Base-by-base conservation (phyloP, 2,329 filamentous ascomycete genomes). In the Hymenoscyphus repandus region DNA sequence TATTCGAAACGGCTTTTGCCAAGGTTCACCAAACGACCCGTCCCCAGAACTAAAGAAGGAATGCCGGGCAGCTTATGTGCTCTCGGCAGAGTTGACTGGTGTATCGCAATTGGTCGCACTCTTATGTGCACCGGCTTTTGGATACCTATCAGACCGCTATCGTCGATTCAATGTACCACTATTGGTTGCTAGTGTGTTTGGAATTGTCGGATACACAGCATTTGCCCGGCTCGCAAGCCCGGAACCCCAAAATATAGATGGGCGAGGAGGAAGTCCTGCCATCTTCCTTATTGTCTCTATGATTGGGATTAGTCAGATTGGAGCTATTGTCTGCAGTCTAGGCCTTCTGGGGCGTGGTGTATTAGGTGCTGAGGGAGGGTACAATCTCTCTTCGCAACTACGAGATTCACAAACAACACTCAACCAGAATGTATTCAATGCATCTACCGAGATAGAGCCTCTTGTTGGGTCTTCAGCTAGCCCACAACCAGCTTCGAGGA, bases 241-340 rank as follows among this genome's bases (percentile, higher is more conserved):
- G 0, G 88, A 96, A 62, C 82, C 83, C 49, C 80, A 77, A 51
- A 65, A 85, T 51, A 71, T 78, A 0, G 73, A 82, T 30, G 83
- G 83, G 3, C 75, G 85, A 22, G 82, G 87, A 32, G 88, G 88
- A 15, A 81, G 76, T 32, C 77, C 80, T 0, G 74, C 71, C 10
- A 82, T 96, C 13, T 90, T 95, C 64, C 57, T 91, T 11, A 79
- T 92, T 13, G 89, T 90, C 38, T 80, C 85, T 0, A 71, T 96
- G 15, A 82, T 97, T 36, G 93, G 93, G 12, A 81, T 96, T 64
- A 95, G 89, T 62, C 93, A 99, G 69, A 97, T 99, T 55, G 93
- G 92, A 2, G 87, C 90, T 10, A 97, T 99, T 52, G 93, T 99
- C 1, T 96, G 91, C 71, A 95, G 89, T 57, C 78, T 99, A n/a